Evolutionary conservation across 2,329 filamentous ascomycete genomes (phyloP).

Genomic region (Chaetomium olivaceum): DNA sequence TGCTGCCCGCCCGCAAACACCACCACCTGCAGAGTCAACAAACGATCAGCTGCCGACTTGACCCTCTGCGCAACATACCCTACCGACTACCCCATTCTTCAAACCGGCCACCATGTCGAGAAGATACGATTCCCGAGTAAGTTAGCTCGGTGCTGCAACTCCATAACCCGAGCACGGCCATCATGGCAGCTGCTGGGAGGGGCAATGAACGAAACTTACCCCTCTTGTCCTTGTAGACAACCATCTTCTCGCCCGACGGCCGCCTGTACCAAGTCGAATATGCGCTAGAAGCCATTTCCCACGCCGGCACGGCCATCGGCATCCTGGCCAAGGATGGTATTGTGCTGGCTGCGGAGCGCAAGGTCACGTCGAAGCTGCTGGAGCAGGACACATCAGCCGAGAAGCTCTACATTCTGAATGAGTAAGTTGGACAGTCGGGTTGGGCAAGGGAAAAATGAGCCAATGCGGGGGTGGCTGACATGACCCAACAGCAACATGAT

Average conservation of each 20-base stretch:
- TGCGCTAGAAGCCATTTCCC: conserved; percentile 96
- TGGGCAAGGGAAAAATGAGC: background rate
- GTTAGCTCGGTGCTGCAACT: conserved; percentile 42
- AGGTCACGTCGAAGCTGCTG: conserved; percentile 97
- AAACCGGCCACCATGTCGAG: conserved; percentile 70
- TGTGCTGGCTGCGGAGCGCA: conserved; percentile 94
- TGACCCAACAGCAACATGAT: conserved; percentile 85
- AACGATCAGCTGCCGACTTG: conserved; percentile 4
- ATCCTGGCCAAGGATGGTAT: conserved; percentile 98
- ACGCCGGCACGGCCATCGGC: conserved; percentile 93
- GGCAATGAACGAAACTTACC: conserved; percentile 29
- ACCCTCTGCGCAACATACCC: background rate
- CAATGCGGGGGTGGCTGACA: background rate
- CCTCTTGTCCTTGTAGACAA: conserved; percentile 64
- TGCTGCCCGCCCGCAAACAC: background rate
- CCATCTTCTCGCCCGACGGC: conserved; percentile 99
- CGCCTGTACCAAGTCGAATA: conserved; percentile 99
- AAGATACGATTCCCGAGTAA: conserved; percentile 94
- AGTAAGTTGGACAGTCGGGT: conserved; percentile 58
- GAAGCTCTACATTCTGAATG: conserved; percentile 99
- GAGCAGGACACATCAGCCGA: conserved; percentile 99
- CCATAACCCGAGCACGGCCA: conserved; percentile 16
- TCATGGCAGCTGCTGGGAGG: conserved; percentile 7
- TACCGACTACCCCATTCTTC: background rate
- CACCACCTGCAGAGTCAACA: conserved; percentile 3